Conservation (phyloP, 1,139 yeast genomes). For the Geotrichum klebahnii region DNA sequence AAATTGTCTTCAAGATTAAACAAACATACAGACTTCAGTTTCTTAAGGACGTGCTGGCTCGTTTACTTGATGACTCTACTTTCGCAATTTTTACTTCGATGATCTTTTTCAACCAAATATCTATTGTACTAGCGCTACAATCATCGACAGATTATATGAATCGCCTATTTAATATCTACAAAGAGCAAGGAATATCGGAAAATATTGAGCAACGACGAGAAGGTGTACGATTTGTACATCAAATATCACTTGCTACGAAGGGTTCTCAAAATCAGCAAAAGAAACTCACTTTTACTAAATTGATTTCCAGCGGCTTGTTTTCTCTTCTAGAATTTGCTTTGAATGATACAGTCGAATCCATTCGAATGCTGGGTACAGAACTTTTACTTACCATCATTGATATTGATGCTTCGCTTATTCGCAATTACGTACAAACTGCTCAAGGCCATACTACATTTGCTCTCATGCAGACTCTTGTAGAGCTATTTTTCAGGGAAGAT, state of each 20-base stretch:
- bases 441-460: conserved; percentile 1
- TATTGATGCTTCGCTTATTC: conserved; percentile 67
- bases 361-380: conserved; percentile 75
- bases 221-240: conserved; percentile 76
- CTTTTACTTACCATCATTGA: conserved; percentile 79
- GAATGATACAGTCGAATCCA: conserved; percentile 46
- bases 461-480: conserved; percentile 47
- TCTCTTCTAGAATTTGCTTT: conserved; percentile 70
- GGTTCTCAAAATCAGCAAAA: conserved; percentile 61
- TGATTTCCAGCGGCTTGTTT: conserved; percentile 68
- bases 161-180: conserved; percentile 56
- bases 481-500: conserved; percentile 58
- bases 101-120: conserved; percentile 65
- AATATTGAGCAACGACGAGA: conserved; percentile 42
- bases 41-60: conserved; percentile 76
- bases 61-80: conserved; percentile 75
- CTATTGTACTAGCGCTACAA: conserved; percentile 63
- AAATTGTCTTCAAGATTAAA: conserved; percentile 54
- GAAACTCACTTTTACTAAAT: conserved; percentile 57
- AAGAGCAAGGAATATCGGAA: conserved; percentile 22
- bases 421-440: conserved; percentile 21
- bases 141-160: conserved; percentile 44
- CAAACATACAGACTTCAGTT: conserved; percentile 74
- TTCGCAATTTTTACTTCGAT: conserved; percentile 59
- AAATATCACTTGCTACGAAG: conserved; percentile 71